Base-by-base conservation (phyloP, 2,329 filamentous ascomycete species). In the Aspergillus sp. region DNA sequence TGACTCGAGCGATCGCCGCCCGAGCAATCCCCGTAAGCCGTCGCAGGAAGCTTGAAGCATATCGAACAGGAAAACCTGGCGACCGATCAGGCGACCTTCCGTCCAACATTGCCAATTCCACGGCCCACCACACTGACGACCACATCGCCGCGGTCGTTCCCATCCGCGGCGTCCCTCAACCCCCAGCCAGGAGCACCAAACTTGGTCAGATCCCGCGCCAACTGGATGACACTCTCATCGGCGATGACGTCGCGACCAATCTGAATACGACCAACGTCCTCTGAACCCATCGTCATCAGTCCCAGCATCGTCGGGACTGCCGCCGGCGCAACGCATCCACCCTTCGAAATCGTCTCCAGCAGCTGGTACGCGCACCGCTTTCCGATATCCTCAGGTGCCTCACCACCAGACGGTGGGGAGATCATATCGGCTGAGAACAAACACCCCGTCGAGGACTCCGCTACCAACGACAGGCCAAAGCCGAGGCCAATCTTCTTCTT, bases 211-310 rank as follows among this genome's bases (percentile, higher is more conserved):
- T 99, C 94, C 64, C 94, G 82, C 10, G 89, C 92, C 49, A 97
- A 75, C 46, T 85, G 84, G 52, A 99, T 82, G 49, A 91, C 78
- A 54, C 90, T 87, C 68, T 96, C 90, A 2, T 86, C 88, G 0
- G 86, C 92, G 43, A 97, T 74, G 0, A 97, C 85, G 44, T 93
- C 88, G 63, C 85, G 86, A 29, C 92, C 91, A 53, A 99, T 69
- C 57, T 89, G 84, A 60, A 99, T 71, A 54, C 94, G 83, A 4
- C 94, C 94, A 13, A 99, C 91, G 71, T 99, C 94, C 69, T 97
- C 94, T 1, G 88, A 90, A 0, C 94, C 94, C 94, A 99, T 97
- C 31, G 92, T 91, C 94, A 99, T 99, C 57, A 99, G 78, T 16
- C 87, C 89, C 49, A 99, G 72, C 58, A 96, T 81, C 0, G 88